Conservation (phyloP, 1,284 basidiomycete species). For the Thecaphora thlaspeos region DNA sequence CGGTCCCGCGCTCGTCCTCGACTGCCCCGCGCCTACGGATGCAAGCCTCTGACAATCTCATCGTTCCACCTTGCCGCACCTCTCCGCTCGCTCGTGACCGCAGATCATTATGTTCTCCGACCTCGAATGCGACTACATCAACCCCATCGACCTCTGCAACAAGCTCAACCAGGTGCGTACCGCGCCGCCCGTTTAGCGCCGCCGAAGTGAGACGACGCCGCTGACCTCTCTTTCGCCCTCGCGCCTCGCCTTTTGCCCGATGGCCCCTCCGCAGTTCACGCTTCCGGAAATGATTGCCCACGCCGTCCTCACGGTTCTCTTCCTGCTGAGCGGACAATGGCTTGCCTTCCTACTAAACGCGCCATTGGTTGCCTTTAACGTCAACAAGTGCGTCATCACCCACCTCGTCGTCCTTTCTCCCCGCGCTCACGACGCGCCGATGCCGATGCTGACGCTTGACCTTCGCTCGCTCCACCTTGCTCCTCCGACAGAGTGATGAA, state of each 20-base stretch:
- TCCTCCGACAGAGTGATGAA: constrained; percentile 77
- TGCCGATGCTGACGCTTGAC: too few species aligned
- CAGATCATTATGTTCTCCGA: constrained; percentile 95
- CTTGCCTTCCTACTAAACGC: constrained; percentile 86
- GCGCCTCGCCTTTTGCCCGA: constrained; percentile 1
- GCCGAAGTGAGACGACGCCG: not conserved
- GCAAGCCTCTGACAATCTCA: too few species aligned
- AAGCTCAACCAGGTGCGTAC: constrained; percentile 88
- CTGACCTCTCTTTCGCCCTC: too few species aligned
- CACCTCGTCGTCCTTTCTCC: too few species aligned
- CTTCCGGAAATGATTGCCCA: constrained; percentile 94
- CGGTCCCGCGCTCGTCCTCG: not conserved
- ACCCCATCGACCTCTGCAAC: constrained; percentile 99
- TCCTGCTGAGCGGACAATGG: constrained; percentile 76
- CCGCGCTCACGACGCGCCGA: too few species aligned
- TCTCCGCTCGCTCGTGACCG: too few species aligned
- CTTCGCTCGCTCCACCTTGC: not conserved
- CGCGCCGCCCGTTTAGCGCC: too few species aligned
- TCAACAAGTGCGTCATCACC: constrained; percentile 76
- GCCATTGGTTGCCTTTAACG: constrained; percentile 85
- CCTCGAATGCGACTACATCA: constrained; percentile 76
- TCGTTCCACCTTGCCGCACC: too few species aligned
- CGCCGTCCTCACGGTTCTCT: constrained; percentile 74
- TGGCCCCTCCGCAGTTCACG: constrained; percentile 78
- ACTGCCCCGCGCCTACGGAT: not conserved